Conservation (phyloP, 2,329 filamentous ascomycete genomes). For the Colletotrichum euphorbiae region DNA sequence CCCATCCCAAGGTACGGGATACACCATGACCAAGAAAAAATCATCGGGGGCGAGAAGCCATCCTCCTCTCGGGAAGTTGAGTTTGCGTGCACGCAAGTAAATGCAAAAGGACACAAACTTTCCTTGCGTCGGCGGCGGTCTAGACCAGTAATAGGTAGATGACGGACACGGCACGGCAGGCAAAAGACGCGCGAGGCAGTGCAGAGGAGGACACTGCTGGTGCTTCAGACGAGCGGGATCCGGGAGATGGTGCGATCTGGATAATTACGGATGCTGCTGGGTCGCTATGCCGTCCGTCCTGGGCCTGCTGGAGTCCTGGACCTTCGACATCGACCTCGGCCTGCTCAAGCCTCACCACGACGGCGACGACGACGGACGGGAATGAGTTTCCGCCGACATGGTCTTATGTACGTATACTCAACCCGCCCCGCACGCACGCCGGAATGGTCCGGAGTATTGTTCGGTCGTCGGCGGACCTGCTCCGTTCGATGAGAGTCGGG, state of each 20-base stretch:
- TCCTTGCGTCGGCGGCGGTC: background rate
- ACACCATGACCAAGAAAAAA: too few relatives aligned
- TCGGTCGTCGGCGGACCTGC: conserved; percentile 33
- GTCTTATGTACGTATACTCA: conserved; percentile 3
- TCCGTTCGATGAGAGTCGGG: conserved; percentile 13
- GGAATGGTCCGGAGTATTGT: conserved; percentile 31
- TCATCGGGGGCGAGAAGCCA: background rate
- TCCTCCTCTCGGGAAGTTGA: conserved; percentile 13
- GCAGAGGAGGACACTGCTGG: conserved; percentile 12
- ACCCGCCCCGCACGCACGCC: conserved; percentile 16
- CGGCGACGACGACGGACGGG: background rate
- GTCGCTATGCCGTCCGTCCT: background rate
- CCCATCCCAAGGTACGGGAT: too few relatives aligned
- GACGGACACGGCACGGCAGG: conserved; percentile 14
- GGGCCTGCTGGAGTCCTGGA: background rate
- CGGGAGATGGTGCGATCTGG: conserved; percentile 25
- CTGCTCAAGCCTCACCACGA: too few relatives aligned
- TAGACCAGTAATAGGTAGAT: background rate
- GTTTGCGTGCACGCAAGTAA: background rate
- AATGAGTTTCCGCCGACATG: conserved; percentile 1
- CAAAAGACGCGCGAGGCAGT: too few relatives aligned
- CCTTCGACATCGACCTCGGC: background rate
- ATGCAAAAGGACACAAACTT: background rate
- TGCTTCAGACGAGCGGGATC: conserved; percentile 27
- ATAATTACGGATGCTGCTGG: conserved; percentile 13